phyloP scores from a whole-genome alignment of 225 moss, liverwort and hornwort genomes.

The Physcomitrellopsis africana region DNA sequence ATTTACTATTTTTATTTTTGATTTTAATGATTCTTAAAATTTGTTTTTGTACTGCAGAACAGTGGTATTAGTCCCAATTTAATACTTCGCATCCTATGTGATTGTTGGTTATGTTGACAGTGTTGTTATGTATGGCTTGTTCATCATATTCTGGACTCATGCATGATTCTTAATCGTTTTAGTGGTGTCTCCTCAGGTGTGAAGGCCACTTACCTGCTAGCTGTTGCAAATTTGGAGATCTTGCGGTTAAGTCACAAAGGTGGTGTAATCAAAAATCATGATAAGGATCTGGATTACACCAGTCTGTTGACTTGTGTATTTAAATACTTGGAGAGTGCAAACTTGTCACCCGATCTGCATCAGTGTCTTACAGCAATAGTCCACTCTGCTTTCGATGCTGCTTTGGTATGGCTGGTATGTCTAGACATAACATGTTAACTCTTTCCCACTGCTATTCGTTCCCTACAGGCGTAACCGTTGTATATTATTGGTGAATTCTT shows the following conservation, averaged over 20 bases:
- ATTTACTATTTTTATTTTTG: not conserved
- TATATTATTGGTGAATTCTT: not conserved
- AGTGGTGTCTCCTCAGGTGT: conserved; percentile 57
- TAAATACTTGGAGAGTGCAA: conserved; percentile 82
- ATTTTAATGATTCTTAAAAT: not conserved
- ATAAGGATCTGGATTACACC: conserved; percentile 32
- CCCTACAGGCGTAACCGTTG: conserved; percentile 3
- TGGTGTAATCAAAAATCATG: conserved; percentile 52
- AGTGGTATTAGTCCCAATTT: too few species aligned
- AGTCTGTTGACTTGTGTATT: conserved; percentile 72
- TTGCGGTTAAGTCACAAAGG: conserved; percentile 66
- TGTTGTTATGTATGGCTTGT: not conserved
- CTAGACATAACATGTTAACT: conserved; percentile 8
- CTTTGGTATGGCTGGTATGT: conserved; percentile 74
- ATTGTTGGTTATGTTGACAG: conserved; percentile 19
- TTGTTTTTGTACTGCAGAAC: too few species aligned
- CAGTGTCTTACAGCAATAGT: conserved; percentile 65
- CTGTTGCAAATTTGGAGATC: conserved; percentile 73
- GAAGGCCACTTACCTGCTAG: conserved; percentile 80
- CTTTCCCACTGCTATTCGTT: not conserved
- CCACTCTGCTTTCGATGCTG: conserved; percentile 51
- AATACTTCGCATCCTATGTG: conserved; percentile 14
- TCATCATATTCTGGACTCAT: conserved; percentile 1
- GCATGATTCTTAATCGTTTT: conserved; percentile 32
- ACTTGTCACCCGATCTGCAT: conserved; percentile 57